Conservation (phyloP, 805 yeast species). For the Pichia pseudocactophila region DNA sequence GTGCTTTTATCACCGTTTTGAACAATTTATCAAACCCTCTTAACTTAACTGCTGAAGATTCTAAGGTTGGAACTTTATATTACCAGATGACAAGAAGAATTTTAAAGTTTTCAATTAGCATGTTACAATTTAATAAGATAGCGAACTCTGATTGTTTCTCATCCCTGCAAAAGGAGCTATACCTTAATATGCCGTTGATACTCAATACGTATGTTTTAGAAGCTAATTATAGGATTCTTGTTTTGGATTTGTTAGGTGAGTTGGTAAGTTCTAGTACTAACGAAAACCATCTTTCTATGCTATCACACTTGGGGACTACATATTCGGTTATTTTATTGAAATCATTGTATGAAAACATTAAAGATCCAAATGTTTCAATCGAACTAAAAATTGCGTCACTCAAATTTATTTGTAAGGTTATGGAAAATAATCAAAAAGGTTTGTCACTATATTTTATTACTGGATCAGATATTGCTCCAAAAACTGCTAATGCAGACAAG, state of each 20-base stretch:
- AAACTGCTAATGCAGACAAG: constrained; percentile 7
- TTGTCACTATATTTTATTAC: constrained; percentile 61
- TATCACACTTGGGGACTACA: constrained; percentile 70
- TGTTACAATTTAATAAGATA: constrained; percentile 49
- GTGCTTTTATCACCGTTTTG: constrained; percentile 44
- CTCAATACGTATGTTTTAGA: constrained; percentile 49
- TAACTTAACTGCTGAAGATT: constrained; percentile 17
- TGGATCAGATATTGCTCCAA: constrained; percentile 36
- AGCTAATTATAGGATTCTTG: constrained; percentile 37
- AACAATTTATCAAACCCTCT: constrained; percentile 33
- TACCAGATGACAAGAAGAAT: constrained; percentile 41
- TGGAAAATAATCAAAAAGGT: constrained; percentile 72
- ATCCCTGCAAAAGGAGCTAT: constrained; percentile 54
- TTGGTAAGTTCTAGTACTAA: constrained; percentile 51
- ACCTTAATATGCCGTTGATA: constrained; percentile 44
- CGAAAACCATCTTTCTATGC: constrained; percentile 61
- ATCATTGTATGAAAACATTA: constrained; percentile 53
- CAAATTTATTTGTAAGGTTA: constrained; percentile 56
- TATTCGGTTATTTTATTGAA: constrained; percentile 51
- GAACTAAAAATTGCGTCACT: constrained; percentile 47
- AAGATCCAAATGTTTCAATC: constrained; percentile 44
- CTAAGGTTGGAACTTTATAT: constrained; percentile 38
- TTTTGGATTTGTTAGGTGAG: constrained; percentile 48
- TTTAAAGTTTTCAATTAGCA: constrained; percentile 46
- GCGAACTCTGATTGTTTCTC: constrained; percentile 43